Base-by-base conservation (phyloP, 768 basidiomycete genomes). In the Clitopilus passeckerianus region DNA sequence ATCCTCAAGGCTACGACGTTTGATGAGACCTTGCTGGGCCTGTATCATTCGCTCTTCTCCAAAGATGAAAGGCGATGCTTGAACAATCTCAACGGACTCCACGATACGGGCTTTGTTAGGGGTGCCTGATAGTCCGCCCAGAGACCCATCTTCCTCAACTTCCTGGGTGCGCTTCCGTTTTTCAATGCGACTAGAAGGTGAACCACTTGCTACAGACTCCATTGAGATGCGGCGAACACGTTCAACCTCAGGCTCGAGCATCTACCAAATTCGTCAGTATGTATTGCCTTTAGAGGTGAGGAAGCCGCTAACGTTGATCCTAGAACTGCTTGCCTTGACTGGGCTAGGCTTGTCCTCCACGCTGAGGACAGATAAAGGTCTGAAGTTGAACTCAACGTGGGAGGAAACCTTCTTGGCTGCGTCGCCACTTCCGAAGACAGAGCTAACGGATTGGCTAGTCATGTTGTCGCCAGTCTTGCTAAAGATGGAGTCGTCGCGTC, bases 301-400 rank as follows among this genome's bases (percentile, higher is more conserved):
- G 16, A 41, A 27, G 52, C 20, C 22, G 52, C 86, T 67, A 70
- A 90, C 89, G 37, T 82, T 83, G 53, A 92, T 87, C 89, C 91
- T 90, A 0, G 91, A 92, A 63, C 92, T 90, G 60, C 91, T 88
- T 24, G 91, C 90, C 62, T 77, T 79, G 46, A 72, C 70, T 0
- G 85, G 80, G 60, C 82, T 83, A 43, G 84, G 80, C 2, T 71
- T 68, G 27, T 74, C 75, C 59, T 72, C 60, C 34, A 81, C 72
- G 65, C 88, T 91, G 56, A 85, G 65, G 34, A 86, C 74, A 0
- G 90, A 91, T 27, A 89, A 64, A 0, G 89, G 89, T 15, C 88
- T 77, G 73, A 85, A 87, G 30, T 81, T 83, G 43, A 55, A 55
- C 15, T 16, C 15, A 34, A 50, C 46, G n/a, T 50, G 46, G n/a